Base-by-base conservation (phyloP, 2,329 filamentous ascomycete genomes). In the Byssothecium circinans region DNA sequence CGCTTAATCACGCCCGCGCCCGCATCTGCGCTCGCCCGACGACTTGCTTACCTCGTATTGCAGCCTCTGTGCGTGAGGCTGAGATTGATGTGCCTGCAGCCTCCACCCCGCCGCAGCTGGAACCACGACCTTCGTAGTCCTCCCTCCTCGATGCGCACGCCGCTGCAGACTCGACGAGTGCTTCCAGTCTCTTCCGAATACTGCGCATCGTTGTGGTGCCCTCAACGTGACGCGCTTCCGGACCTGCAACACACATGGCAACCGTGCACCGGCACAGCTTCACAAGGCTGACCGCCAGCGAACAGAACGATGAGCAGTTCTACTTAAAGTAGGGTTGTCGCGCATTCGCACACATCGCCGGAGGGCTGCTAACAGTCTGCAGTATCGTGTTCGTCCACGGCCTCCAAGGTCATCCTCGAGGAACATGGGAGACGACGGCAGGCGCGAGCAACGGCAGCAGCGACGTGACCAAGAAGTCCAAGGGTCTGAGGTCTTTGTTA, bases 361-460 rank as follows among this genome's bases (percentile, higher is more conserved):
- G 22, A 27, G 11, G 7, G 19, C 27, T 38, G 34, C 27, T 49
- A 30, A 52, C 41, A 14, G 6, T 36, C 39, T n/a, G 30, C 40
- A 72, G 65, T 50, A 65, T 72, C 43, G 53, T 72, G 23, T 69
- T 70, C 41, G 57, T 71, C 30, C 70, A 72, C 45, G 70, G 70
- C 32, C 43, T 73, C 29, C 50, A 57, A 48, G 70, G 70, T 27
- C 65, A 72, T 49, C 68, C 69, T 20, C 50, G 58, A 48, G 44
- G 47, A 15, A 73, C 68, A 8, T 73, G 65, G 68, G 62, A 67
- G 33, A 53, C 53, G 19, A 49, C 49, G 20, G 20, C 19, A 8
- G 23, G 43, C 29, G 41, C 37, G 36, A 47, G 34, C 36, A 12
- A 48, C 22, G 22, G 41, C 41, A 32, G 35, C 45, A 41, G 47